Evolutionary conservation across 202 grass and related monocot species (phyloP).

Genomic region (Setaria italica): DNA sequence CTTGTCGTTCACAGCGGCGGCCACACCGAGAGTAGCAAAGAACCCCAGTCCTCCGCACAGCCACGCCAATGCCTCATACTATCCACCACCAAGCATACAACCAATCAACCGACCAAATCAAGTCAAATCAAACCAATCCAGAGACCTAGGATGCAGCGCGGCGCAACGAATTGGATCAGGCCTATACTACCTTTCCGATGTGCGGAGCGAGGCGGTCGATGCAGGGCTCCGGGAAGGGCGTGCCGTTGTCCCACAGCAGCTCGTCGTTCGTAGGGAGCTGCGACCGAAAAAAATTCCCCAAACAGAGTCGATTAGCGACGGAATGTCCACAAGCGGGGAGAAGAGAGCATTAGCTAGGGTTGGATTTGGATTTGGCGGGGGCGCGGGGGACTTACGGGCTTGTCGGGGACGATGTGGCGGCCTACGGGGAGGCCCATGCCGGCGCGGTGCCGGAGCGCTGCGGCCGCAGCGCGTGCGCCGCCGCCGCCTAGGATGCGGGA

Average conservation of each 20-base stretch:
- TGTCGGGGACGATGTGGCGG: constrained; percentile 92
- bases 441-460: constrained; percentile 74
- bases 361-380: neutral
- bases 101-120: constrained; percentile 35
- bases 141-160: neutral
- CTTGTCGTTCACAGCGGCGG: constrained; percentile 81
- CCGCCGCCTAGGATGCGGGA: constrained; percentile 83
- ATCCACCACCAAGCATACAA: constrained; percentile 2
- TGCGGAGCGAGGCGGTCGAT: constrained; percentile 89
- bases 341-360: neutral
- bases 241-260: constrained; percentile 98
- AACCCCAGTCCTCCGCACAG: constrained; percentile 82
- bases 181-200: constrained; percentile 84
- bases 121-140: constrained; percentile 41
- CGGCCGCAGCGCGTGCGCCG: constrained; percentile 68
- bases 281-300: constrained; percentile 8
- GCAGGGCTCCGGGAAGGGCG: constrained; percentile 92
- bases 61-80: constrained; percentile 96
- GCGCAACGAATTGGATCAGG: neutral
- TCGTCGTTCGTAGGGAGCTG: constrained; percentile 78
- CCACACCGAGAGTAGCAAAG: constrained; percentile 67
- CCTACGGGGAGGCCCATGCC: constrained; percentile 97
- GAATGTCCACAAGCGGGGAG: neutral
- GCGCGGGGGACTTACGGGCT: constrained; percentile 59
- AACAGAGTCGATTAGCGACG: constrained; percentile 27